Percentiles rank a stretch among this genome's conserved stretches.
Conservation (phyloP, 768 basidiomycete genomes). For the Lentinula raphanica region DNA sequence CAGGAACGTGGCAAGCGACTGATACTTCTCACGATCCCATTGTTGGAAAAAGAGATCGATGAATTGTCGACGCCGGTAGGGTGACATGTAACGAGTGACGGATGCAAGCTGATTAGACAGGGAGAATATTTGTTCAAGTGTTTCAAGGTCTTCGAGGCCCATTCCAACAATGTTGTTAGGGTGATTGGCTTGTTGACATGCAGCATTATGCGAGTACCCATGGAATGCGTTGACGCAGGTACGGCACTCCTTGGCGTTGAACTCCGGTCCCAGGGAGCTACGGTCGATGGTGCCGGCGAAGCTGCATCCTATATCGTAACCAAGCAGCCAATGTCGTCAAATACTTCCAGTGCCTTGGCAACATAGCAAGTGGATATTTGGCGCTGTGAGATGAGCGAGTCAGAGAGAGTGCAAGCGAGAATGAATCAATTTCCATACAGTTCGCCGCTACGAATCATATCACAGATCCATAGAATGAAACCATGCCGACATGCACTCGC, state of each 20-base stretch:
- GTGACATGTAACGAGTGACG: slow-evolving; percentile 21
- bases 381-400: background rate
- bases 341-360: slow-evolving; percentile 10
- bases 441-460: slow-evolving; percentile 20
- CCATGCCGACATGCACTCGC: too few relatives aligned
- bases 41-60: slow-evolving; percentile 29
- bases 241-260: background rate
- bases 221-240: too few relatives aligned
- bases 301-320: too few relatives aligned
- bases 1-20: slow-evolving; percentile 26
- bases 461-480: slow-evolving; percentile 11
- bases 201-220: too few relatives aligned
- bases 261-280: slow-evolving; percentile 4
- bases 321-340: background rate
- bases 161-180: slow-evolving; percentile 22
- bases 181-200: too few relatives aligned
- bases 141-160: slow-evolving; percentile 32
- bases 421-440: slow-evolving; percentile 16
- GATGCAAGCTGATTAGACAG: slow-evolving; percentile 24
- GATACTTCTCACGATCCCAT: too few relatives aligned
- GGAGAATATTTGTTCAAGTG: slow-evolving; percentile 25
- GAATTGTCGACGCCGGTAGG: slow-evolving; percentile 20
- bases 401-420: slow-evolving; percentile 6
- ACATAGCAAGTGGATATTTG: slow-evolving; percentile 8
- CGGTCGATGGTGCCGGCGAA: slow-evolving; percentile 2